Percentiles rank a stretch among this genome's conserved stretches.
Conservation (phyloP, 331 rosid genomes). For the Cucumis variabilis region DNA sequence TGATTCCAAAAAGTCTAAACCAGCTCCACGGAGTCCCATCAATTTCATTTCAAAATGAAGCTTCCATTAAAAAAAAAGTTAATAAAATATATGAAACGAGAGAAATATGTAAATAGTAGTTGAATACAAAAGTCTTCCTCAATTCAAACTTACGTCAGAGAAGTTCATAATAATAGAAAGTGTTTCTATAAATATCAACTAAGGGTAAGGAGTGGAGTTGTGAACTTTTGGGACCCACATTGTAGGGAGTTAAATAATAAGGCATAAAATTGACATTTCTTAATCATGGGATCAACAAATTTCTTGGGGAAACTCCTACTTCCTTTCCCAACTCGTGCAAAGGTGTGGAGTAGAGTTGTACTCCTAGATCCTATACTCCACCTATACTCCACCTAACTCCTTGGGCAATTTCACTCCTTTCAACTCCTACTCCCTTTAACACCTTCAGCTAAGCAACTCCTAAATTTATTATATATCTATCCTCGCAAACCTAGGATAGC, state of each 20-base stretch:
- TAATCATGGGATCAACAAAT: too few species aligned
- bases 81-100: not conserved
- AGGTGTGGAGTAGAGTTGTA: too few species aligned
- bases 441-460: too few species aligned
- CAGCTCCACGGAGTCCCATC: not conserved
- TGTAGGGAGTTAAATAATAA: not conserved
- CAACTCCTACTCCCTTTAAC: too few species aligned
- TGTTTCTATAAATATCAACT: not conserved
- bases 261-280: not conserved
- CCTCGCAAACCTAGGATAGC: not conserved
- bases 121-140: not conserved
- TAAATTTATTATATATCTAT: not conserved
- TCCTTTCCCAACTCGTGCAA: too few species aligned
- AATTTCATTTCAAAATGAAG: conserved; percentile 14
- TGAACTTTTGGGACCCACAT: not conserved
- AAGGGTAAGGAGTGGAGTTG: too few species aligned
- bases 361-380: too few species aligned
- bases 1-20: not conserved
- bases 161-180: not conserved
- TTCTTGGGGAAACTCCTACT: too few species aligned
- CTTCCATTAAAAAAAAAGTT: not conserved
- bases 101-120: not conserved
- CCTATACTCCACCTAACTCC: too few species aligned
- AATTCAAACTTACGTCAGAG: not conserved
- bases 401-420: too few species aligned